Evolutionary conservation across 257 asterid genomes (phyloP).

Genomic region (Dorcoceras hygrometricum): DNA sequence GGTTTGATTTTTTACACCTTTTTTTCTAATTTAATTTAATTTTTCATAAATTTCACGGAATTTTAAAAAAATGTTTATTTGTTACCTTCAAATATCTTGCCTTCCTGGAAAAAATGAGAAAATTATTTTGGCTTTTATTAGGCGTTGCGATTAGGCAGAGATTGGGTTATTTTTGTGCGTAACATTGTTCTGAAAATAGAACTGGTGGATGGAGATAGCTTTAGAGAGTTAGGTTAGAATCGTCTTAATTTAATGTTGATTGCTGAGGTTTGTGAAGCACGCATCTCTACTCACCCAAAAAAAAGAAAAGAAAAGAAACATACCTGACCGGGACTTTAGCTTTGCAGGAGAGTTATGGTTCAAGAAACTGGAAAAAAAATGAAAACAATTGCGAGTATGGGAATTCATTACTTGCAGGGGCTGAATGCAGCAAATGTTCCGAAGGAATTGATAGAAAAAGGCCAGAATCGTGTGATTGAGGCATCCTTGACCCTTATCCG

Average conservation of each 20-base stretch:
- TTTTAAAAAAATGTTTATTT: no score
- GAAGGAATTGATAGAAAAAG: constrained; percentile 78
- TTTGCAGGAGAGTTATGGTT: constrained; percentile 18
- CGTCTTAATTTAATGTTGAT: no score
- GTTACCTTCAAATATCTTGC: not conserved
- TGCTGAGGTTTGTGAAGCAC: not conserved
- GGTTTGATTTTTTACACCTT: not conserved
- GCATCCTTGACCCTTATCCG: constrained; percentile 96
- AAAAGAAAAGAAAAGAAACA: not conserved
- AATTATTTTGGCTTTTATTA: not conserved
- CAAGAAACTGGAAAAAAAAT: constrained; percentile 35
- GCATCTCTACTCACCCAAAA: not conserved
- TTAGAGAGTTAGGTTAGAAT: no score
- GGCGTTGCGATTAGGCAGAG: not conserved
- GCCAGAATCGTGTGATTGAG: constrained; percentile 94
- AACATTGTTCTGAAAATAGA: no score
- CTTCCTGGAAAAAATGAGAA: not conserved
- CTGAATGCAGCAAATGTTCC: constrained; percentile 74
- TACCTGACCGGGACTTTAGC: not conserved
- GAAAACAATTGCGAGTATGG: constrained; percentile 65
- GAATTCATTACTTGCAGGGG: constrained; percentile 79
- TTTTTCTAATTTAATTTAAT: no score
- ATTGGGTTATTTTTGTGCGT: not conserved
- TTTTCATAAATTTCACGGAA: no score
- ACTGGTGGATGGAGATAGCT: not conserved